These are phyloP conservation scores for Ogataea pignaliae DNA, from an alignment of 805 yeast genomes.

Conservation along the genomic window DNA sequence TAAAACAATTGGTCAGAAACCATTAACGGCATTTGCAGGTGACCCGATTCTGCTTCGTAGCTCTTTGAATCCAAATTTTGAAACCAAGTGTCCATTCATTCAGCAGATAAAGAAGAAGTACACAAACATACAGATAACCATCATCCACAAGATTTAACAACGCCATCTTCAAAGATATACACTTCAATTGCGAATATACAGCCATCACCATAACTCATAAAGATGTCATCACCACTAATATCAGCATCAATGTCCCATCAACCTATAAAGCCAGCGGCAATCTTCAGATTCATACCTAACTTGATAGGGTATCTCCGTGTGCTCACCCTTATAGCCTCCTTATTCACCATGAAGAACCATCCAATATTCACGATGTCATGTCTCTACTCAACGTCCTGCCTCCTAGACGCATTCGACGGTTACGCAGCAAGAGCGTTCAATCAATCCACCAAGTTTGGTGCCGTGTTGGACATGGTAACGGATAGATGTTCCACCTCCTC, in stretches of 20 bases:
- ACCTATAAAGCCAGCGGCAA: conserved; percentile 29
- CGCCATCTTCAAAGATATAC: too few relatives aligned
- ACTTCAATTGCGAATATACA: too few relatives aligned
- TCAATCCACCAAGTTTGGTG: conserved; percentile 92
- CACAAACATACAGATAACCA: too few relatives aligned
- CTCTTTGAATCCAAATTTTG: too few relatives aligned
- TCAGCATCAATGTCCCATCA: not conserved
- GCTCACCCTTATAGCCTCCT: conserved; percentile 72
- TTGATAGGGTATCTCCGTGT: conserved; percentile 87
- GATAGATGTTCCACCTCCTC: conserved; percentile 96
- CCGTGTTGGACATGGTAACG: conserved; percentile 97
- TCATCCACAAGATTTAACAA: too few relatives aligned
- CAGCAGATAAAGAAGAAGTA: too few relatives aligned
- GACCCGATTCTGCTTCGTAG: too few relatives aligned
- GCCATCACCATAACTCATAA: too few relatives aligned
- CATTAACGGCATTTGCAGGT: too few relatives aligned
- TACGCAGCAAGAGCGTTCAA: conserved; percentile 84
- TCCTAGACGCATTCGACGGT: conserved; percentile 95
- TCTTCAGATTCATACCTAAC: conserved; percentile 83
- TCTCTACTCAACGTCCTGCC: conserved; percentile 81
- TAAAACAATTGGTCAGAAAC: too few relatives aligned
- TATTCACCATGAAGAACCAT: conserved; percentile 75
- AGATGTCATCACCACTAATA: too few relatives aligned
- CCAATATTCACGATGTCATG: conserved; percentile 70
- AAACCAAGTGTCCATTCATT: too few relatives aligned